phyloP scores from a whole-genome alignment of 768 basidiomycete genomes.

The Hysterangium stoloniferum region DNA sequence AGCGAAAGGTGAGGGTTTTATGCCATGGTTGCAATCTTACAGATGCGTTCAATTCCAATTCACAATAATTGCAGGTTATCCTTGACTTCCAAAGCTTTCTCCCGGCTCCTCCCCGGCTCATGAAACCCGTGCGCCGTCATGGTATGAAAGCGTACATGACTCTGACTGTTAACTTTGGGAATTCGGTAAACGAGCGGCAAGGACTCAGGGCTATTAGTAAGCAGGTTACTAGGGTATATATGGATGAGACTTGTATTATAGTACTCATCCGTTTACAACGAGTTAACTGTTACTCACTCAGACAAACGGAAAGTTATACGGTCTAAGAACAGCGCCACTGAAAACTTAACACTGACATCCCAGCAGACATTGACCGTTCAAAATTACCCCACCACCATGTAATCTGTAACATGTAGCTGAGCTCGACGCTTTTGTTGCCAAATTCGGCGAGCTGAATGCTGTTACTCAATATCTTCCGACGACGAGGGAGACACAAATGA shows the following conservation, averaged over 20 bases:
- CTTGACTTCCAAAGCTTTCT: constrained; percentile 56
- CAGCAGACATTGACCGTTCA: constrained; percentile 40
- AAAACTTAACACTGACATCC: no score
- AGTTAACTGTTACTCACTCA: no score
- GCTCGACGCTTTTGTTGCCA: constrained; percentile 45
- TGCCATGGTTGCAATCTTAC: not conserved
- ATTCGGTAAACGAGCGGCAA: no score
- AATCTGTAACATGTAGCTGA: constrained; percentile 57
- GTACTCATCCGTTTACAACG: constrained; percentile 3
- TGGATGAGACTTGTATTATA: no score
- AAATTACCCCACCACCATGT: constrained; percentile 47
- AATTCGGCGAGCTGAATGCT: no score
- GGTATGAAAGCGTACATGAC: no score
- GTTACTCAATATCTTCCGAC: not conserved
- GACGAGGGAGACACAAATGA: not conserved
- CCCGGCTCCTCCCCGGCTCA: constrained; percentile 10
- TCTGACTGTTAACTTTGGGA: no score
- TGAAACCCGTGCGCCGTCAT: constrained; percentile 8
- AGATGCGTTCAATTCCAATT: no score
- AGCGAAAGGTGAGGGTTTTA: constrained; percentile 53
- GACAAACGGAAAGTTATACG: no score
- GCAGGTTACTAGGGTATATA: no score
- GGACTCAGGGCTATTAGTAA: no score
- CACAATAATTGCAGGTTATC: constrained; percentile 55
- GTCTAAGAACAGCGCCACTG: no score